Conservation (phyloP, 345 rosid genomes). For the Kandelia obovata region DNA sequence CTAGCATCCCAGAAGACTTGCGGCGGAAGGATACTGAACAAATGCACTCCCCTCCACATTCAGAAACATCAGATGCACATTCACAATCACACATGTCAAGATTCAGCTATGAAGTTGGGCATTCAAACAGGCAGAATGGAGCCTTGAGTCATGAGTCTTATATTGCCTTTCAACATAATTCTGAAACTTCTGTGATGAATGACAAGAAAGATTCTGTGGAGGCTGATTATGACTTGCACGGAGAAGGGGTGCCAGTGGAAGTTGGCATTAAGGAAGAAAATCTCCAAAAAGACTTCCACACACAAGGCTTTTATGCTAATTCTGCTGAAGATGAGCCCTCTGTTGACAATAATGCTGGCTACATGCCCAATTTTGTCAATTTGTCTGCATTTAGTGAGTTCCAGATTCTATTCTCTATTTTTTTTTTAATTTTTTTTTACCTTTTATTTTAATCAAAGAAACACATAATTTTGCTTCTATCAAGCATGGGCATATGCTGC, state of each 20-base stretch:
- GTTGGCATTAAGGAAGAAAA: constrained; percentile 23
- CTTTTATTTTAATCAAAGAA: neutral
- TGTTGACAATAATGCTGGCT: constrained; percentile 30
- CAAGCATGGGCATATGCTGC: neutral
- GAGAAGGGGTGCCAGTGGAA: constrained; percentile 20
- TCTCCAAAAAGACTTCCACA: constrained; percentile 16
- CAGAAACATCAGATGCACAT: constrained; percentile 16
- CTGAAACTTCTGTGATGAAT: constrained; percentile 69
- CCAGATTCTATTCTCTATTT: neutral
- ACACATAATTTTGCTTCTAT: neutral
- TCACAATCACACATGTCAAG: constrained; percentile 16
- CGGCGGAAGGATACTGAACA: constrained; percentile 34
- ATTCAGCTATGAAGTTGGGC: constrained; percentile 22
- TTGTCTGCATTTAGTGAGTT: constrained; percentile 56
- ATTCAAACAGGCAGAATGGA: constrained; percentile 29
- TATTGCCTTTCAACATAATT: constrained; percentile 30
- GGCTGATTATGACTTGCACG: constrained; percentile 13
- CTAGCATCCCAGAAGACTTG: constrained; percentile 38
- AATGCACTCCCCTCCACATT: constrained; percentile 17
- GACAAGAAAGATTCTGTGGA: constrained; percentile 26
- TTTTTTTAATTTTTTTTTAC: neutral
- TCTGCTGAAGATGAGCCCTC: constrained; percentile 52
- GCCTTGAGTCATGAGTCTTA: constrained; percentile 30
- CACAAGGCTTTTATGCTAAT: constrained; percentile 30
- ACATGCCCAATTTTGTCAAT: constrained; percentile 31